A percentile compares a stretch with the other conserved stretches of the same genome.
These are phyloP conservation scores for Claviceps spartinae DNA, from an alignment of 2,329 filamentous ascomycete genomes.

Conservation along the genomic window DNA sequence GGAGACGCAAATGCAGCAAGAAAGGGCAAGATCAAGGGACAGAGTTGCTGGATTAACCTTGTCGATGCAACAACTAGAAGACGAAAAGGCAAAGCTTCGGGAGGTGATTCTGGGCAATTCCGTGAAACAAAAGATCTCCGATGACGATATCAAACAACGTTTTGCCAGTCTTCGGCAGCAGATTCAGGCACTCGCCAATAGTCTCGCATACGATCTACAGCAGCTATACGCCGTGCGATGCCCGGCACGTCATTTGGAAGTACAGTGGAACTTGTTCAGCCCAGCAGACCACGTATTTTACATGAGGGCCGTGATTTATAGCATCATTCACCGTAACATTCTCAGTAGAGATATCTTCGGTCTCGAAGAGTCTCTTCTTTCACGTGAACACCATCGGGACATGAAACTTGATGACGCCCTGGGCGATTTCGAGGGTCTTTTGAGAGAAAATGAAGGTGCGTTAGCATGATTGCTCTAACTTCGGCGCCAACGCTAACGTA, in stretches of 20 bases:
- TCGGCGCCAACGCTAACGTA: neutral
- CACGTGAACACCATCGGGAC: neutral
- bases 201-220: no score
- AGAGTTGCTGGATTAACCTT: no score
- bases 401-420: neutral
- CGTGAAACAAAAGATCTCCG: neutral
- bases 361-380: neutral
- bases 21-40: no score
- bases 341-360: neutral
- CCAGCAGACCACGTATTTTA: neutral
- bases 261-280: neutral
- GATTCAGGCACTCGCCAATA: neutral
- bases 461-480: neutral
- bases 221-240: no score
- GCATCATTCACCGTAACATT: neutral
- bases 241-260: neutral
- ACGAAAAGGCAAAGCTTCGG: neutral
- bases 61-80: neutral
- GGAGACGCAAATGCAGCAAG: neutral
- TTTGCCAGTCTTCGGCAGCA: neutral
- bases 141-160: neutral
- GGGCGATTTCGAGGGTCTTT: neutral
- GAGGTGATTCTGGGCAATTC: neutral
- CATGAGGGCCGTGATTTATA: neutral
- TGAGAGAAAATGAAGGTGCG: neutral